phyloP scores from a whole-genome alignment of 2,329 filamentous ascomycete species.

The Exophiala phaeomuriformis region DNA sequence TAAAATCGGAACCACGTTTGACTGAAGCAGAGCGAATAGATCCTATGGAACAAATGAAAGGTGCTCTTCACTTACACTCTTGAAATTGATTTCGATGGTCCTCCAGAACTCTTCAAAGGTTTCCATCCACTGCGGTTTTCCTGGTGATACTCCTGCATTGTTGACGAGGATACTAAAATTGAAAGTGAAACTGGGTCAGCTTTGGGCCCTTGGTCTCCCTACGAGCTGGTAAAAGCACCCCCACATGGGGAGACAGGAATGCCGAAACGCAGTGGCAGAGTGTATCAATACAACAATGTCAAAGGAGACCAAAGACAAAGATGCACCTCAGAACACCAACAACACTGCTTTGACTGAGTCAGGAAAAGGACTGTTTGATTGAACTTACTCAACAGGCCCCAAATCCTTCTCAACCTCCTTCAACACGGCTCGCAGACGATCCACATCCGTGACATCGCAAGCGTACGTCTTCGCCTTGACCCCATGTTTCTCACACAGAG shows the following conservation, averaged over 20 bases:
- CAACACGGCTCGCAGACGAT: conserved; percentile 14
- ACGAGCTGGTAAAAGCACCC: background rate
- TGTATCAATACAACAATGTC: too few species aligned
- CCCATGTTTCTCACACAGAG: conserved; percentile 10
- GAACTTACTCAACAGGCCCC: conserved; percentile 20
- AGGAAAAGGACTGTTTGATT: too few species aligned
- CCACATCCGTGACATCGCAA: conserved; percentile 28
- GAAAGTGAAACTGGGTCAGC: conserved; percentile 5
- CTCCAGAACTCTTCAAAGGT: conserved; percentile 18
- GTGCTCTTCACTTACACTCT: conserved; percentile 5
- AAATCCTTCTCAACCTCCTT: conserved; percentile 6
- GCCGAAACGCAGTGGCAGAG: too few species aligned
- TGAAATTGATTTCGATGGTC: conserved; percentile 21
- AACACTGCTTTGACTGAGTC: too few species aligned
- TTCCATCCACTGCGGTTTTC: conserved; percentile 23
- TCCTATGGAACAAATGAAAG: too few species aligned
- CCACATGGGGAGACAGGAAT: too few species aligned
- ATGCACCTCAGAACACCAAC: too few species aligned
- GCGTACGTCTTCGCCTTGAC: conserved; percentile 19
- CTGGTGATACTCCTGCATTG: conserved; percentile 28
- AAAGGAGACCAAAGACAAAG: background rate
- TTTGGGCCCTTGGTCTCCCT: conserved; percentile 5
- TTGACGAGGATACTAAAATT: conserved; percentile 27
- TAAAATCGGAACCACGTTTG: too few species aligned
- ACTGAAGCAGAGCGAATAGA: too few species aligned